Base-by-base conservation (phyloP, 2,329 filamentous ascomycete species). In the Pyrenophora graminea region DNA sequence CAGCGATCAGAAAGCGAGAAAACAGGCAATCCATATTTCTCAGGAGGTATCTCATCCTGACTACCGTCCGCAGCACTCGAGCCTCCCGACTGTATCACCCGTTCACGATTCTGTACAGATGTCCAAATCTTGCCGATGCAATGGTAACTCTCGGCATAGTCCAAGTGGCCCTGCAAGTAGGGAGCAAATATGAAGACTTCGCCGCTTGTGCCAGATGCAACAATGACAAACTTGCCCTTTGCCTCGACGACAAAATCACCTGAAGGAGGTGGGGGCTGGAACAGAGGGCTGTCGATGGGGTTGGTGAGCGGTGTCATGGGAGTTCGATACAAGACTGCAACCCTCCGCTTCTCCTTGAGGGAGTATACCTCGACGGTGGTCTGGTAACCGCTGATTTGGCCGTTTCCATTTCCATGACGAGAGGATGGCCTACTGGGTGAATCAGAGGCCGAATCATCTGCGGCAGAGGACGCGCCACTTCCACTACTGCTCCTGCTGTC, bases 91-190 rank as follows among this genome's bases (percentile, higher is more conserved):
- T 66, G 68, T 9, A 59, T 48, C 1, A 52, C 59, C n/a, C 68
- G 64, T 45, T 74, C 68, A 27, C 71, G 68, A 23, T 63, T 82
- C 67, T 94, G 90, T 23, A 96, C 78, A 38, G 86, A 87, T 0
- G 94, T 97, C 94, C 94, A 99, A 15, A 95, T 77, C 75, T 99
- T 99, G 17, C 88, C 92, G 48, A 94, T 79, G 64, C 91, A 97
- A 51, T 79, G 77, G 66, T 85, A 87, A 6, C 61, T 61, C 32
- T 66, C 64, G 4, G 50, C 39, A 45, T 65, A 64, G n/a, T 67
- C 68, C 17, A 61, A 45, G 18, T 64, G 56, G 18, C 56, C 64
- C 38, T 66, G 65, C 25, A 58, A 47, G 39, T 70, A 71, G 1
- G 72, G 68, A 5, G 73, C 64, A 56, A 79, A 97, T 6, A 96